phyloP scores from a whole-genome alignment of 345 rosid genomes.

The Pugionium dolabratum region DNA sequence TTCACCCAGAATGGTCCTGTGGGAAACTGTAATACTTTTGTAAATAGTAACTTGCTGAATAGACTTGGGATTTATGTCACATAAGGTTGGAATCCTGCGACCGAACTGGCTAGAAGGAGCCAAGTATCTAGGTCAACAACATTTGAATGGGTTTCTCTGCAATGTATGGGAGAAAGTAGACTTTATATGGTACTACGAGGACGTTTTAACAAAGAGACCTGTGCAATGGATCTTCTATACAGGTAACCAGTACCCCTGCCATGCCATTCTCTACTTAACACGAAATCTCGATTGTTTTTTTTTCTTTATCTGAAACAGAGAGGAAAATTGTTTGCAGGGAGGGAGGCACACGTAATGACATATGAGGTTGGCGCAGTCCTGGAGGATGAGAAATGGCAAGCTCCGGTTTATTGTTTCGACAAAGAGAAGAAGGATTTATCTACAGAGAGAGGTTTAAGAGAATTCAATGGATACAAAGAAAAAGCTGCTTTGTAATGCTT shows the following conservation, averaged over 20 bases:
- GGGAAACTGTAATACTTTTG: not conserved
- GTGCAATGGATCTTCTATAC: conserved; percentile 65
- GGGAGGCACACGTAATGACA: conserved; percentile 62
- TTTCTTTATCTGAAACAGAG: not conserved
- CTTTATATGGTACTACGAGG: conserved; percentile 67
- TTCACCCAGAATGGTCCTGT: not conserved
- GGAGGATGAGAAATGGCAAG: conserved; percentile 64
- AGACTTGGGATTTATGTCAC: not conserved
- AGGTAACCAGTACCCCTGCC: conserved; percentile 26
- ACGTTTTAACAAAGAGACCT: conserved; percentile 61
- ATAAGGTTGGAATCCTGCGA: conserved; percentile 59
- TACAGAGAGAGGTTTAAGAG: conserved; percentile 23
- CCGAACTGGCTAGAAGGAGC: conserved; percentile 71
- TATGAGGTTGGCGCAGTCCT: conserved; percentile 62
- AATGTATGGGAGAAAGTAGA: conserved; percentile 69
- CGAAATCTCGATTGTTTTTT: not conserved
- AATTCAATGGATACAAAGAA: conserved; percentile 29
- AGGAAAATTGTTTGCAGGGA: conserved; percentile 41
- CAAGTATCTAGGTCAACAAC: conserved; percentile 52
- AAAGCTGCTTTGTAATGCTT: conserved; percentile 25
- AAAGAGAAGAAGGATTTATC: conserved; percentile 19
- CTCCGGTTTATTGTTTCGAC: conserved; percentile 57
- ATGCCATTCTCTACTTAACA: too few relatives aligned
- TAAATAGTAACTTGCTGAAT: not conserved
- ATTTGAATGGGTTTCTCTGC: conserved; percentile 55